Conservation (phyloP, 768 basidiomycete genomes). For the Lactarius tabidus region DNA sequence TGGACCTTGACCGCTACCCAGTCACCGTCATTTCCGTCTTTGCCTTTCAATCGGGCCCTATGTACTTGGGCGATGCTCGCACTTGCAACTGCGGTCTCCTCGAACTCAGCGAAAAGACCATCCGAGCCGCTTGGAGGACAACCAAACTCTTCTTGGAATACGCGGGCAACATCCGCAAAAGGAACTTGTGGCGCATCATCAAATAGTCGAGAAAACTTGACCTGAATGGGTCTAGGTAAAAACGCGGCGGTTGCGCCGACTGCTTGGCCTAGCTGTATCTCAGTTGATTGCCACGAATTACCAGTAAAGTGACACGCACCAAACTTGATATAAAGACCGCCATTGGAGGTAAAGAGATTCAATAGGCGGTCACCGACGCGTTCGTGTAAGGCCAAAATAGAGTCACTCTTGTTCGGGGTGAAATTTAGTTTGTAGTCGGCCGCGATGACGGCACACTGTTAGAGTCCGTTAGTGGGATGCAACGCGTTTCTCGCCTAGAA, state of each 20-base stretch:
- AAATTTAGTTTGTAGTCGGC: slow-evolving; percentile 90
- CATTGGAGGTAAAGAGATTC: slow-evolving; percentile 74
- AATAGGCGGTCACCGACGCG: slow-evolving; percentile 78
- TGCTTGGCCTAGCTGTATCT: slow-evolving; percentile 51
- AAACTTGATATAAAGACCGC: slow-evolving; percentile 83
- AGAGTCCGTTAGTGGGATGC: not conserved
- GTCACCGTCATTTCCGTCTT: slow-evolving; percentile 34
- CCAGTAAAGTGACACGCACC: slow-evolving; percentile 39
- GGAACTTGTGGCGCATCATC: slow-evolving; percentile 87
- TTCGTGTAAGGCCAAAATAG: slow-evolving; percentile 78
- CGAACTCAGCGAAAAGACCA: slow-evolving; percentile 77
- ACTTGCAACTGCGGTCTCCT: slow-evolving; percentile 72
- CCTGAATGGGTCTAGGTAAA: slow-evolving; percentile 77
- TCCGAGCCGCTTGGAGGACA: slow-evolving; percentile 58
- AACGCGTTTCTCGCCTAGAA: not conserved
- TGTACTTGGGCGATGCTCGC: slow-evolving; percentile 95
- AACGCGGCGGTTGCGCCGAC: slow-evolving; percentile 84
- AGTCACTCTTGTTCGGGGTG: slow-evolving; percentile 59
- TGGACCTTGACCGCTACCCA: slow-evolving; percentile 95
- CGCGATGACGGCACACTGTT: slow-evolving; percentile 64
- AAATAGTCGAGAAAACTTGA: slow-evolving; percentile 77
- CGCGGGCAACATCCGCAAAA: slow-evolving; percentile 59
- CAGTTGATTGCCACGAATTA: not conserved
- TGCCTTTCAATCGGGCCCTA: slow-evolving; percentile 52
- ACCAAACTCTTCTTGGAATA: slow-evolving; percentile 69